These are phyloP conservation scores for Colletotrichum caudatum DNA, from an alignment of 2,329 filamentous ascomycete genomes.

Conservation along the genomic window DNA sequence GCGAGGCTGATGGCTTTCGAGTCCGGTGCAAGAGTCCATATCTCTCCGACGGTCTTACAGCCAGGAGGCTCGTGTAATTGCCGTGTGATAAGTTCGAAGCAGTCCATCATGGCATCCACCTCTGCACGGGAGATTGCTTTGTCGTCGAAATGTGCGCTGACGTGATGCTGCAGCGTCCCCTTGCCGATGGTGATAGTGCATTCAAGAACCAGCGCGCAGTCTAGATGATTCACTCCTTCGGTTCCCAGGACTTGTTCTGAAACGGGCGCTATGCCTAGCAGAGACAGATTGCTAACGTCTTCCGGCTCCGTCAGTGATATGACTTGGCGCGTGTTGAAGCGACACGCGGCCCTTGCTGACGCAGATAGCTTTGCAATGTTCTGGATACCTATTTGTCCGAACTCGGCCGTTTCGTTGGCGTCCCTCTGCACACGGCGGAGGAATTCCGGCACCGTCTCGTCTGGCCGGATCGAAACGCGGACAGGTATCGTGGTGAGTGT, in stretches of 20 bases:
- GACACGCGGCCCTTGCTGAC: not conserved
- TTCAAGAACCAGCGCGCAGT: not conserved
- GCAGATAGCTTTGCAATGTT: not conserved
- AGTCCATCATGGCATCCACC: not conserved
- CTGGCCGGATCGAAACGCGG: not conserved
- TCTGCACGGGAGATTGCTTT: not conserved
- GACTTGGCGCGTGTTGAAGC: not conserved
- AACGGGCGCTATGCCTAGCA: not conserved
- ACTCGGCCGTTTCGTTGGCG: not conserved
- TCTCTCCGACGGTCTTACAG: not conserved
- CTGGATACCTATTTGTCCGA: not conserved
- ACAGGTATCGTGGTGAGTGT: not conserved
- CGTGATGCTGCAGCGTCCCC: not conserved
- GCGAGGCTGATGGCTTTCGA: not conserved
- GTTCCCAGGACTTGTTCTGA: not conserved
- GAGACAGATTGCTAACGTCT: not conserved
- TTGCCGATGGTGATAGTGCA: not conserved
- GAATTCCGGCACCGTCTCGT: not conserved
- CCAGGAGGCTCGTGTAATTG: not conserved
- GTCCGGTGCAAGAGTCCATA: not conserved
- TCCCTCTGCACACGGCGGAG: not conserved
- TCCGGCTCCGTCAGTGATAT: not conserved
- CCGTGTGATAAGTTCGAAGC: not conserved
- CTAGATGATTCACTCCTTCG: not conserved
- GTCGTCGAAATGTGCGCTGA: not conserved